phyloP scores from a whole-genome alignment of 306 rosid genomes.

The Mimosa bimucronata region DNA sequence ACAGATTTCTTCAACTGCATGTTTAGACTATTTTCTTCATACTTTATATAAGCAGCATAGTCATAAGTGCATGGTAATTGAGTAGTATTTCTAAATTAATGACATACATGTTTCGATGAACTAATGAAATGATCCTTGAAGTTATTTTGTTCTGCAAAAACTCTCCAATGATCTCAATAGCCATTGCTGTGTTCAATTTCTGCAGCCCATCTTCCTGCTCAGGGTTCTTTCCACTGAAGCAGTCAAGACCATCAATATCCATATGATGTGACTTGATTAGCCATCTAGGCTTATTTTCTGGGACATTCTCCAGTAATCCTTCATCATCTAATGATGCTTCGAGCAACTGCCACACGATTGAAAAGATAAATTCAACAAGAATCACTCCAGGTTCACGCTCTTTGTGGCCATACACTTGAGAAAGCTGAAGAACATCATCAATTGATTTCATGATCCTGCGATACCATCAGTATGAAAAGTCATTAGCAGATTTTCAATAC shows the following conservation, averaged over 20 bases:
- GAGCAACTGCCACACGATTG: conserved; percentile 79
- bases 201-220: conserved; percentile 54
- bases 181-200: conserved; percentile 66
- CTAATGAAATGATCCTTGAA: conserved; percentile 70
- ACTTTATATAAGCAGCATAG: conserved; percentile 19
- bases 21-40: conserved; percentile 34
- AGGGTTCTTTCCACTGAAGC: conserved; percentile 53
- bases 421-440: conserved; percentile 81
- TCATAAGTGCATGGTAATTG: conserved; percentile 28
- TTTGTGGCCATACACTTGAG: conserved; percentile 60
- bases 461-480: conserved; percentile 40
- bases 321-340: conserved; percentile 94
- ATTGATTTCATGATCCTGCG: conserved; percentile 84
- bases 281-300: conserved; percentile 75
- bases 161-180: conserved; percentile 74
- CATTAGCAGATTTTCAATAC: conserved; percentile 34
- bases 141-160: conserved; percentile 69
- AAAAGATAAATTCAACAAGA: conserved; percentile 81
- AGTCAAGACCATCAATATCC: conserved; percentile 62
- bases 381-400: conserved; percentile 73
- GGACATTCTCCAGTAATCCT: conserved; percentile 63
- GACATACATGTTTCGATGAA: conserved; percentile 77
- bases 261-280: conserved; percentile 55
- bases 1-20: conserved; percentile 27
- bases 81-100: conserved; percentile 38